A percentile compares a stretch with the other conserved stretches of the same genome.
Conservation (phyloP, 2,329 filamentous ascomycete genomes). For the Microsporum ferrugineum region DNA sequence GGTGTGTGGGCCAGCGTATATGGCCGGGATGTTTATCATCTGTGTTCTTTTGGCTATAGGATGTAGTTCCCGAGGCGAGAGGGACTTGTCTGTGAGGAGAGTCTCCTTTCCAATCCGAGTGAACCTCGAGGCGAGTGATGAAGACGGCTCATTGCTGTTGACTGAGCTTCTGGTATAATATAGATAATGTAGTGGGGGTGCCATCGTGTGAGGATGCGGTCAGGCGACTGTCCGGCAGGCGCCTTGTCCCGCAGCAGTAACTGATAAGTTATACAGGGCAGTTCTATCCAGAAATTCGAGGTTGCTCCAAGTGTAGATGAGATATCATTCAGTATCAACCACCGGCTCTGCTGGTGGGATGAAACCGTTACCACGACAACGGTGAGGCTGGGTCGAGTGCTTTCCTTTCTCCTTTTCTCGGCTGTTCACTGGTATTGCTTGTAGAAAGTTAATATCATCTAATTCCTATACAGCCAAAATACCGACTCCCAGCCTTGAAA, state of each 20-base stretch:
- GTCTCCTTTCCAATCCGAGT: neutral
- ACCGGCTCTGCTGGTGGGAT: neutral
- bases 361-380: slow-evolving; percentile 1
- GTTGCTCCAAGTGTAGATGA: neutral
- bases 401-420: neutral
- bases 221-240: neutral
- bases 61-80: neutral
- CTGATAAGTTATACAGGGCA: neutral
- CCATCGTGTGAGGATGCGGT: neutral
- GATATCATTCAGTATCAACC: neutral
- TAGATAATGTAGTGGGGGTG: neutral
- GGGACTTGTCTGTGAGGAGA: neutral
- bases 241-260: neutral
- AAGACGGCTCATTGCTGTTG: neutral
- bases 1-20: slow-evolving; percentile 45
- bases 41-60: slow-evolving; percentile 16
- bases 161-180: neutral
- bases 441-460: too few relatives aligned
- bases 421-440: neutral
- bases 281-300: neutral
- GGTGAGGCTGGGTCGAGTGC: neutral
- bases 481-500: neutral
- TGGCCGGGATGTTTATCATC: slow-evolving; percentile 46
- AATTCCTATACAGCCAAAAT: neutral
- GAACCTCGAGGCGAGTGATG: neutral